Base-by-base conservation (phyloP, 2,329 filamentous ascomycete species). In the Diplodia seriata region DNA sequence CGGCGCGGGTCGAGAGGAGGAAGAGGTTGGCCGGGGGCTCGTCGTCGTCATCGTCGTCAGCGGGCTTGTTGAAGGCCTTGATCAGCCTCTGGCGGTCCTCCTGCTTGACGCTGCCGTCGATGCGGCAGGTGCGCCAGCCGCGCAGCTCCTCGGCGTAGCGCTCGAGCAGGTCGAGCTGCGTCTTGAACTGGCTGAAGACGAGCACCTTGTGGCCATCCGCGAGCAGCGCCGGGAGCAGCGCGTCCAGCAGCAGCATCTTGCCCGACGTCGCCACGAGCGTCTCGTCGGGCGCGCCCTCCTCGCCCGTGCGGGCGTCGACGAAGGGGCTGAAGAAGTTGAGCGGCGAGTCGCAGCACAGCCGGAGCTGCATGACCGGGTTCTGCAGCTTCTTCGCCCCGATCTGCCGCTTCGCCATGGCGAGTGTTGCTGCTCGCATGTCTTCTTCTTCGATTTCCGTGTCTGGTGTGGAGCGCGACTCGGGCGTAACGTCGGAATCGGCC, bases 311-410 rank as follows among this genome's bases (percentile, higher is more conserved):
- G 0, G 75, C 77, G 47, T 79, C 76, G 18, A 77, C 71, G 71
- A 94, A 98, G 0, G 95, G 94, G 76, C 93, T 96, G 80, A 97
- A 98, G 77, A 99, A 98, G 76, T 97, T 97, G 79, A 97, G 94
- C 0, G 95, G 95, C 0, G 89, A 92, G 78, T 99, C 97, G 79
- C 95, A 98, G 12, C 92, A 93, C 0, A 97, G 86, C 0, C 95
- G 91, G 3, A 97, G 87, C 76, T 99, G 95, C 84, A 97, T 93
- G 23, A 98, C 81, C 0, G 93, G 91, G 72, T 99, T 99, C 56
- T 95, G 94, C 1, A 98, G 85, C 75, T 97, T 97, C 82, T 98
- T 98, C 53, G 88, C 87, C 3, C 89, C 84, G n/a, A 98, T 92
- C 77, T 97, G 92, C 66, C 91, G 90, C 77, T 94, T 96, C 0